Evolutionary conservation across 306 rosid species (phyloP), one percentile per base, ranked within the genome.

Genomic region (cucumber (Cucumis sativus)): DNA sequence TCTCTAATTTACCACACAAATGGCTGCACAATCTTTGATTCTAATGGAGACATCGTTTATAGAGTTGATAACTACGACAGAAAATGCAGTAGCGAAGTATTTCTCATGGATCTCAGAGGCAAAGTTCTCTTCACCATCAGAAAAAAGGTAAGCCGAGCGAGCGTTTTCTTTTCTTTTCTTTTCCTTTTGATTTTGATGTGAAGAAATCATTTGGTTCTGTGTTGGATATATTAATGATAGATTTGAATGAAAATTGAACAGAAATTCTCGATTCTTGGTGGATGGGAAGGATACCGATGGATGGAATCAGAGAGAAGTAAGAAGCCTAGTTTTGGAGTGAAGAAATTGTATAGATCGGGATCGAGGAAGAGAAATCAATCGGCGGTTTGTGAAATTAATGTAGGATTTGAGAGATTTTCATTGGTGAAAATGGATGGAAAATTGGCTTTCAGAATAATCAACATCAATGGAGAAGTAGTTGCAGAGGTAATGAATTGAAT

Each of bases 31-130:
- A 90, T 90, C 60, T 95, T 84, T 57, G 85, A 92, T 61, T 84
- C 95, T 64, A 85, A 80, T 0, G 98, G 98, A 0, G 82, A 85
- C 28, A 85, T 95, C 28, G 93, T 88, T 37, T 92, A 85, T 51
- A 83, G 98, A 12, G 96, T 95, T 8, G 97, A 95, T 79, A 92
- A 95, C 80, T 95, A 95, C 71, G 87, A 87, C 78, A 79, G 77
- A 8, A 95, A 90, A 79, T 88, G 92, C 41, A 86, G 85, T 81
- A 56, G 81, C 37, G 91, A 92, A 84, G 97, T 90, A 67, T 82
- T 82, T 79, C 97, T 95, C 83, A 95, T 92, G 98, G 92, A 95
- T 89, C 86, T 89, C 12, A 49, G 77, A 35, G 97, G 98, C 73
- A 85, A 76, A 67, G 78, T 86, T 21, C 85, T 95, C 16, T 92